phyloP scores from a whole-genome alignment of 768 basidiomycete species.

The Dictyophora rubrovolvata region DNA sequence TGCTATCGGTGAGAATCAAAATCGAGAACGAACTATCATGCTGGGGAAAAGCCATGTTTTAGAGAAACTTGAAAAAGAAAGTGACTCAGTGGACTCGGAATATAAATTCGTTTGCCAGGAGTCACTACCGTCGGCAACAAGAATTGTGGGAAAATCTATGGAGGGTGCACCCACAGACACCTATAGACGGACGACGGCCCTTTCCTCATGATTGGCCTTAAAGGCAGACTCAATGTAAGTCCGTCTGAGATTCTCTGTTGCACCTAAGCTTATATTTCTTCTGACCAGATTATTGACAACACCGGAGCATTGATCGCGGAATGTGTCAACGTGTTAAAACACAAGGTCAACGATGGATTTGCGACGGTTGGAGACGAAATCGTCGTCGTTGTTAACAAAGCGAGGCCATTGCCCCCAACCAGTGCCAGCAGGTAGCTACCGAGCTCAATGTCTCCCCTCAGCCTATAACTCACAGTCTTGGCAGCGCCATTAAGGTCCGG shows the following conservation, averaged over 20 bases:
- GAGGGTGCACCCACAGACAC: background rate
- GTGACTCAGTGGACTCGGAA: background rate
- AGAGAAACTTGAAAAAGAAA: background rate
- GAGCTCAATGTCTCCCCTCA: background rate
- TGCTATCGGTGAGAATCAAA: conserved; percentile 8
- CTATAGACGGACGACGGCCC: background rate
- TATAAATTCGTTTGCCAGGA: background rate
- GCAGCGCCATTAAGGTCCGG: conserved; percentile 78
- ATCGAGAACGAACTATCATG: conserved; percentile 55
- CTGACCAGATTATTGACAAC: conserved; percentile 82
- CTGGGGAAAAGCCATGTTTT: conserved; percentile 51
- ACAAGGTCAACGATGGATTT: conserved; percentile 93
- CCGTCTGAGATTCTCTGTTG: background rate
- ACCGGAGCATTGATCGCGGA: conserved; percentile 90
- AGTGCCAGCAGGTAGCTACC: conserved; percentile 3
- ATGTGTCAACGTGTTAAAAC: conserved; percentile 93
- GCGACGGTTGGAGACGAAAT: conserved; percentile 92
- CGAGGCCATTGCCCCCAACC: conserved; percentile 62
- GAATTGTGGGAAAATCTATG: too few relatives aligned
- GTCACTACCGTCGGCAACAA: background rate
- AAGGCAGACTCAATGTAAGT: conserved; percentile 77
- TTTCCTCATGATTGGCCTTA: conserved; percentile 87
- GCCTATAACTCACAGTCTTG: conserved; percentile 7
- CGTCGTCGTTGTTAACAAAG: conserved; percentile 88
- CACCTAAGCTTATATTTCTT: background rate